Percentiles rank a stretch among this genome's conserved stretches.
These are phyloP conservation scores for Pelargonium cotyledonis DNA, from an alignment of 441 rosid genomes.

Conservation along the genomic window DNA sequence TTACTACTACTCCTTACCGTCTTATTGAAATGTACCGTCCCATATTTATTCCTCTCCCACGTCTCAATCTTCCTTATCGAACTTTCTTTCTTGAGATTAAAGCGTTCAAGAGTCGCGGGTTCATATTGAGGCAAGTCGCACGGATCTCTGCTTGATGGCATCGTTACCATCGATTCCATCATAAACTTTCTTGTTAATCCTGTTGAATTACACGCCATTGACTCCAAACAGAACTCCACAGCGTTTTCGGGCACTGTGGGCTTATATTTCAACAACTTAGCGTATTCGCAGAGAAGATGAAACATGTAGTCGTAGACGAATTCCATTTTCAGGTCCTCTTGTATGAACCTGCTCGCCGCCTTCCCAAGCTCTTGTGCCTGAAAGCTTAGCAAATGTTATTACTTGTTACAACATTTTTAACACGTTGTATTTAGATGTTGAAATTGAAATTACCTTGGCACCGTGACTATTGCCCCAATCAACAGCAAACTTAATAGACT, in stretches of 20 bases:
- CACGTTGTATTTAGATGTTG: no score
- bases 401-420: no score
- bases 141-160: constrained; percentile 38
- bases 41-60: constrained; percentile 51
- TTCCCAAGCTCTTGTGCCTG: constrained; percentile 65
- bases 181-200: constrained; percentile 41
- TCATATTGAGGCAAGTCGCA: constrained; percentile 48
- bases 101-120: constrained; percentile 29
- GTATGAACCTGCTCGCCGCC: constrained; percentile 51
- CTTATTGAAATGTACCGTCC: no score
- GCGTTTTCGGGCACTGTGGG: constrained; percentile 42
- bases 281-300: constrained; percentile 63
- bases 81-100: constrained; percentile 33
- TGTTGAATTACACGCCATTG: constrained; percentile 42
- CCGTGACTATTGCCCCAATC: constrained; percentile 71
- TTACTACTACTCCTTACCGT: no score
- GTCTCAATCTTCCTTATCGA: constrained; percentile 39
- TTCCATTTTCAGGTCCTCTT: constrained; percentile 61
- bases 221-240: constrained; percentile 50
- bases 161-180: constrained; percentile 47
- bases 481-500: constrained; percentile 68
- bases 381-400: background rate
- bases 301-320: constrained; percentile 67
- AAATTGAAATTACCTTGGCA: constrained; percentile 33
- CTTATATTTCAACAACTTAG: constrained; percentile 48